phyloP scores from a whole-genome alignment of 75 land plant genomes.

The Cryptomeria japonica region DNA sequence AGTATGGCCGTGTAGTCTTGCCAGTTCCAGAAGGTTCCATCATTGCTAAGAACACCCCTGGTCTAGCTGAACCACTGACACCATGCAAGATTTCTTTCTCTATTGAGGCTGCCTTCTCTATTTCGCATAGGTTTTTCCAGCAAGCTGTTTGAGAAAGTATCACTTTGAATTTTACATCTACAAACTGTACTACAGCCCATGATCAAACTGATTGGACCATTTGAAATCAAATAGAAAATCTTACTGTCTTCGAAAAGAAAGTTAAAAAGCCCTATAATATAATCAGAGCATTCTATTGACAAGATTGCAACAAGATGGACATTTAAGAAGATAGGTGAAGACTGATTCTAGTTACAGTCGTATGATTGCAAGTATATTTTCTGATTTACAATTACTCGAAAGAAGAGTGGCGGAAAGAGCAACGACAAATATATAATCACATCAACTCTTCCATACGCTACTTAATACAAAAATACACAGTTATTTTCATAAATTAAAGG shows the following conservation, averaged over 20 bases:
- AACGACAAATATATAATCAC: too few relatives aligned
- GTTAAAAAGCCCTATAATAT: not conserved
- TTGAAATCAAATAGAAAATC: not conserved
- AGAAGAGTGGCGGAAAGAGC: too few relatives aligned
- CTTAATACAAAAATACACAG: too few relatives aligned
- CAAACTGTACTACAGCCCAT: not conserved
- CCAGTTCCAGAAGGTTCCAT: conserved; percentile 49
- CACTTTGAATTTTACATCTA: conserved; percentile 9
- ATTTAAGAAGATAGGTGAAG: not conserved
- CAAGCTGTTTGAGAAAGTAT: not conserved
- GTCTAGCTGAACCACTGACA: conserved; percentile 12
- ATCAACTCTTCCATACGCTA: too few relatives aligned
- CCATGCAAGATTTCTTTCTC: conserved; percentile 12
- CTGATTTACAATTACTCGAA: too few relatives aligned
- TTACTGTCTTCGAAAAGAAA: not conserved
- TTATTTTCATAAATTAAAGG: too few relatives aligned
- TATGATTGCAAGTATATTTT: too few relatives aligned
- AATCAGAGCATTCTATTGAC: not conserved
- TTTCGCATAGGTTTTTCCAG: not conserved
- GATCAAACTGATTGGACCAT: not conserved
- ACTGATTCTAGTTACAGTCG: too few relatives aligned
- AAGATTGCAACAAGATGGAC: not conserved
- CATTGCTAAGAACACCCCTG: conserved; percentile 42
- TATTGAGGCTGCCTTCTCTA: not conserved
- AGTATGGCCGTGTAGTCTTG: too few relatives aligned